Evolutionary conservation across 2,329 filamentous ascomycete genomes (phyloP).

Genomic region (Fusarium kyushuense): DNA sequence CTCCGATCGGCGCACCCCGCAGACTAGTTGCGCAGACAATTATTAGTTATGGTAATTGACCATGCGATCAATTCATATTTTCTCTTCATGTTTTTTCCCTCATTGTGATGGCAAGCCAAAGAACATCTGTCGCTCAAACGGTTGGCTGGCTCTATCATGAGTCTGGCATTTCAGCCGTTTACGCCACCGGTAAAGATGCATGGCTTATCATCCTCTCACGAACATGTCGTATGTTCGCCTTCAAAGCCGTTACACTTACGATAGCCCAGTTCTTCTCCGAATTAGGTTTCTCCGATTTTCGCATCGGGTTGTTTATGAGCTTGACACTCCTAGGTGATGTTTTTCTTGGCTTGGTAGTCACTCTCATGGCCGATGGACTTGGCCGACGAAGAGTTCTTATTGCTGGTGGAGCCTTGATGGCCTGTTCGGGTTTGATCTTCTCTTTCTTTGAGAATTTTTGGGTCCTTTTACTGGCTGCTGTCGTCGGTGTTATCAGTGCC

Average conservation of each 20-base stretch:
- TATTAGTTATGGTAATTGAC: neutral
- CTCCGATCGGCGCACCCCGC: conserved; percentile 35
- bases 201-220: conserved; percentile 52
- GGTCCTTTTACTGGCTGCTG: conserved; percentile 67
- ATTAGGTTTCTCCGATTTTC: conserved; percentile 66
- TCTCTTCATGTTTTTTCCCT: neutral
- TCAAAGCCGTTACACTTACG: conserved; percentile 70
- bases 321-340: conserved; percentile 72
- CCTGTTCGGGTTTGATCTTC: conserved; percentile 66
- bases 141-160: conserved; percentile 55
- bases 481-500: conserved; percentile 71
- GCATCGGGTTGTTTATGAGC: conserved; percentile 74
- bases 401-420: conserved; percentile 67
- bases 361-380: conserved; percentile 69
- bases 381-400: conserved; percentile 67
- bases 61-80: conserved; percentile 9
- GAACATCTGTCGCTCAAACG: conserved; percentile 28
- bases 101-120: conserved; percentile 18
- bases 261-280: conserved; percentile 71
- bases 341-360: conserved; percentile 66
- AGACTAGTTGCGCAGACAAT: conserved; percentile 7
- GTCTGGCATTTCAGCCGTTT: conserved; percentile 62
- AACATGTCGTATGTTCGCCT: conserved; percentile 71
- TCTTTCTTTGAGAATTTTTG: conserved; percentile 68
- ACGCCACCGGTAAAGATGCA: conserved; percentile 55